phyloP scores from a whole-genome alignment of 2,329 filamentous ascomycete species.

The Amauroascus niger region DNA sequence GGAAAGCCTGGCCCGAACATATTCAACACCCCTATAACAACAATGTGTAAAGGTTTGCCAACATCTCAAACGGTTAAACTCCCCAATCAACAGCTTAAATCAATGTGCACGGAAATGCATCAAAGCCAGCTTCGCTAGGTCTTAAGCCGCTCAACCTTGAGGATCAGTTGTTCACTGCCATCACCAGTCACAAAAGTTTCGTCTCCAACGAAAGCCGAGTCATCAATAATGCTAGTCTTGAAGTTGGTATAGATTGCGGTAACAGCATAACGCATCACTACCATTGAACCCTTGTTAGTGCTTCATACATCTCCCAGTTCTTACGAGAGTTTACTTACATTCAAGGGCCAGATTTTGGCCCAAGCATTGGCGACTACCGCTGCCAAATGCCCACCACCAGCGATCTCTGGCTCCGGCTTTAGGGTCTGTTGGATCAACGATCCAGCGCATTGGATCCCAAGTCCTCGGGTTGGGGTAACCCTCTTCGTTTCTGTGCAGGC shows the following conservation, averaged over 20 bases:
- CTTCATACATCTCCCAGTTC: neutral
- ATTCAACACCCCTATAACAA: neutral
- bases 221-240: constrained; percentile 7
- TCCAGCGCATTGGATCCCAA: constrained; percentile 8
- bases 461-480: constrained; percentile 7
- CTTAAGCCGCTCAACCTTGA: constrained; percentile 6
- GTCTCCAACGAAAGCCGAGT: constrained; percentile 6
- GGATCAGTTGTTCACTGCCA: constrained; percentile 9
- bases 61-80: neutral
- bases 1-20: no score
- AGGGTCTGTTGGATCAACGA: constrained; percentile 4
- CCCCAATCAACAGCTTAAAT: no score
- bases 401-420: constrained; percentile 7
- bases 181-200: constrained; percentile 9
- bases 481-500: constrained; percentile 10
- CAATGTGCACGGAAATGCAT: no score
- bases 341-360: constrained; percentile 8
- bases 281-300: neutral
- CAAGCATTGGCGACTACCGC: constrained; percentile 10
- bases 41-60: neutral
- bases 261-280: constrained; percentile 10
- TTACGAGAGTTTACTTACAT: neutral
- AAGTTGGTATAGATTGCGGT: constrained; percentile 10
- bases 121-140: neutral
- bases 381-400: constrained; percentile 11